Evolutionary conservation across 2,329 filamentous ascomycete genomes (phyloP), one percentile per base, ranked within the genome.

Genomic region (Penicillium sp.): DNA sequence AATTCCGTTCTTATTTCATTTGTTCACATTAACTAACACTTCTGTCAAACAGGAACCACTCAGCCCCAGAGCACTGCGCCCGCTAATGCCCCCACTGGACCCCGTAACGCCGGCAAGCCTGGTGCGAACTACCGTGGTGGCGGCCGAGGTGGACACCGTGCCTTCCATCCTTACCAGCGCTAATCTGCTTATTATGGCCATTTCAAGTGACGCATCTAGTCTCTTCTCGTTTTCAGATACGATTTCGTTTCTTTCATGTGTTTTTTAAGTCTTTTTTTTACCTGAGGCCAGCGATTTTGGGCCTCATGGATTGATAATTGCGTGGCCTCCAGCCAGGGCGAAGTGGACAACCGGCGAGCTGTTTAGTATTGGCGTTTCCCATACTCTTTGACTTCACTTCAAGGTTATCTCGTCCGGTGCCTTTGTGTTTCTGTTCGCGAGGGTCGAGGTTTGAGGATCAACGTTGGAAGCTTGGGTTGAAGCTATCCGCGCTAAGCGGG

Each of bases 81-180:
- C 19, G 84, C 86, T 5, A 88, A 88, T 64, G 88, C 93, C 6
- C 93, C 93, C 0, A 98, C 93, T 0, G 93, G 93, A 0, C 93
- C 93, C 4, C 95, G 95, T 77, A 98, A 97, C 63, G 88, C 90
- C 1, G 90, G 90, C 24, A 86, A 85, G 64, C 88, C 90, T 1
- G 89, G 90, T 15, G 88, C 88, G 2, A 95, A 95, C 71, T 97
- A 96, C 69, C 84, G 91, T 35, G 91, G 93, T 46, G 91, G 91
- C 45, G 88, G 91, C 17, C 77, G 88, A 53, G 86, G 87, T 52
- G 80, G 82, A 44, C 70, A 77, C 69, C 75, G 88, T 26, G 87
- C 87, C 3, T 95, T 81, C 70, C 88, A 94, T 66, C 88, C 88
- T 29, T 95, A 95, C 70, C 72, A 77, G 40, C 69, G 75, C 45